Percentiles rank a stretch among this genome's conserved stretches.
Evolutionary conservation across 768 basidiomycete genomes (phyloP).

Genomic region (Leucocoprinus sp.): DNA sequence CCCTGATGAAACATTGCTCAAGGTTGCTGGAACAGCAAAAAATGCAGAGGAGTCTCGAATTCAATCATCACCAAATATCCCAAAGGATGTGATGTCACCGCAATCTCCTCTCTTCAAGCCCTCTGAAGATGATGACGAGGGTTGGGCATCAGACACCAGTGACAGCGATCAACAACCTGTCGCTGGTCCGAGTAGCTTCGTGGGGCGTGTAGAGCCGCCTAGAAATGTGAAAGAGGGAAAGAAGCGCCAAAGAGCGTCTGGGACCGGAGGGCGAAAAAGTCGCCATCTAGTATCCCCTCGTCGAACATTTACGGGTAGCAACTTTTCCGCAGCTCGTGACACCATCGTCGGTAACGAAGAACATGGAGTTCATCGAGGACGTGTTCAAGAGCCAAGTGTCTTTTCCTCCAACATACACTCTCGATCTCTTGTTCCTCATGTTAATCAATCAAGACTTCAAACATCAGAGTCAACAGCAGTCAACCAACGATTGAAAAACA

Average conservation of each 20-base stretch:
- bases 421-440: not conserved
- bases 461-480: constrained; percentile 17
- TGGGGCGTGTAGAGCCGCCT: not conserved
- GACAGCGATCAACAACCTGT: constrained; percentile 17
- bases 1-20: constrained; percentile 17
- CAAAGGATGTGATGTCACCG: not conserved
- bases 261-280: constrained; percentile 3
- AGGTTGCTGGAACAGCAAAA: constrained; percentile 18
- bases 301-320: not conserved
- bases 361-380: constrained; percentile 1
- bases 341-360: not conserved
- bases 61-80: not conserved
- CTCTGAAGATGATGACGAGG: constrained; percentile 47
- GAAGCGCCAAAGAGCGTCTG: constrained; percentile 5
- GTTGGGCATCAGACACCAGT: constrained; percentile 55
- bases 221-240: constrained; percentile 8
- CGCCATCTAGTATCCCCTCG: constrained; percentile 2
- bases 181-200: not conserved
- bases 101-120: constrained; percentile 10
- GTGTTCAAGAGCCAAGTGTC: constrained; percentile 10
- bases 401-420: not conserved
- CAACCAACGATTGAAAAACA: constrained; percentile 26
- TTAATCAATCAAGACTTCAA: constrained; percentile 5
- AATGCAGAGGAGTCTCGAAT: constrained; percentile 11
- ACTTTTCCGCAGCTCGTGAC: not conserved